phyloP scores from a whole-genome alignment of 148 eudicot species.

The Amaranthus hypochondriacus region DNA sequence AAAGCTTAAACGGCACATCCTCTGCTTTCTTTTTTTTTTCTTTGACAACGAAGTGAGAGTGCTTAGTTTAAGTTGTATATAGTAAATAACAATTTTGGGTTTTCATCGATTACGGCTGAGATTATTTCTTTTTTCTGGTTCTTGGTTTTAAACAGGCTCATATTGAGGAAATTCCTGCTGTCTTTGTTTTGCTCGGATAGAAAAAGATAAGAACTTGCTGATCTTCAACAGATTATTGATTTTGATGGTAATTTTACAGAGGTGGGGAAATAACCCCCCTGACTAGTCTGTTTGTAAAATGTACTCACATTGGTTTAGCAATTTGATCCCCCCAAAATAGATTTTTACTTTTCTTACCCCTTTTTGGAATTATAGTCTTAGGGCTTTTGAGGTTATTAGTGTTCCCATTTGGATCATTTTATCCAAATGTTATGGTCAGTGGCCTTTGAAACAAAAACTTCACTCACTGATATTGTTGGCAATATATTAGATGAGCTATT shows the following conservation, averaged over 20 bases:
- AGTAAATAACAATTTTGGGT: too few species aligned
- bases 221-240: neutral
- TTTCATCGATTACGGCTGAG: too few species aligned
- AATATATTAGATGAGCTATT: neutral
- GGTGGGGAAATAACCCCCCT: conserved; percentile 4
- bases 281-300: conserved; percentile 7
- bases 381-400: neutral
- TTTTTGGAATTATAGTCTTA: neutral
- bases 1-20: too few species aligned
- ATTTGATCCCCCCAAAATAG: conserved; percentile 4
- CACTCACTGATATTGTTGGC: neutral
- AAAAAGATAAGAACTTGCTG: conserved; percentile 1
- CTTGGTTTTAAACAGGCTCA: neutral
- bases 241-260: neutral
- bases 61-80: too few species aligned
- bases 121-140: too few species aligned
- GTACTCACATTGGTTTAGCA: conserved; percentile 2
- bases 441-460: neutral
- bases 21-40: too few species aligned
- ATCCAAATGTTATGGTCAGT: neutral
- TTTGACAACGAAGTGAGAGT: too few species aligned
- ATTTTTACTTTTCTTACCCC: neutral
- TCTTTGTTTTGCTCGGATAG: neutral
- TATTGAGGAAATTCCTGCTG: neutral
- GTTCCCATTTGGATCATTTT: conserved; percentile 1